Conservation (phyloP, 257 asterid species). For the Eucommia ulmoides region DNA sequence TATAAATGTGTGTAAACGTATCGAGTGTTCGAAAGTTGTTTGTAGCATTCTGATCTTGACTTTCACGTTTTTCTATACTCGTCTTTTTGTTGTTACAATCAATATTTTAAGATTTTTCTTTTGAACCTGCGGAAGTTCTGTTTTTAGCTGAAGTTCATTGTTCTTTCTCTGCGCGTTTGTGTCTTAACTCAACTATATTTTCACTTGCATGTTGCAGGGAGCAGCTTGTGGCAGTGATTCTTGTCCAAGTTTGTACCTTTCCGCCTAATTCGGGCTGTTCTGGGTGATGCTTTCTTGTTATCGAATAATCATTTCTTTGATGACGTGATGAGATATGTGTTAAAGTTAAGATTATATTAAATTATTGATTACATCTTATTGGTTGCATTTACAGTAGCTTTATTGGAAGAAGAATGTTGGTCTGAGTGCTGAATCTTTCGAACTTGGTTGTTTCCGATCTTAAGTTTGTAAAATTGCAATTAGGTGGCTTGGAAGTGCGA, state of each 20-base stretch:
- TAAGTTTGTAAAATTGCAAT: constrained; percentile 8
- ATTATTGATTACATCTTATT: too few species aligned
- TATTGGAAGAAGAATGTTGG: not conserved
- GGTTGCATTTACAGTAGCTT: not conserved
- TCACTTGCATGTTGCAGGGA: constrained; percentile 30
- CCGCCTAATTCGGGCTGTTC: constrained; percentile 6
- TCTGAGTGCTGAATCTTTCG: too few species aligned
- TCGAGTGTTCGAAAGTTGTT: too few species aligned
- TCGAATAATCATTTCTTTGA: constrained; percentile 4
- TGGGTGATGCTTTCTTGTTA: constrained; percentile 1
- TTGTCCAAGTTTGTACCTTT: constrained; percentile 11
- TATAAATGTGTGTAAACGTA: too few species aligned
- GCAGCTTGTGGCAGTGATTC: constrained; percentile 4
- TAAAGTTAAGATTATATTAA: not conserved
- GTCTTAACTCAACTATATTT: not conserved
- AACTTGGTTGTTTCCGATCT: constrained; percentile 4
- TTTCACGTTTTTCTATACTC: too few species aligned
- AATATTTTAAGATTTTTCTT: too few species aligned
- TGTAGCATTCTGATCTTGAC: too few species aligned
- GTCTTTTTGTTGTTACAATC: too few species aligned
- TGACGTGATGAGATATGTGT: constrained; percentile 1
- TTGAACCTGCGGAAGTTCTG: too few species aligned
- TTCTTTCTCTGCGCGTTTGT: too few species aligned
- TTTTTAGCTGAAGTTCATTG: too few species aligned
- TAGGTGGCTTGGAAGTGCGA: constrained; percentile 2